phyloP scores from a whole-genome alignment of 106 monocot genomes.

The Acorus gramineus region DNA sequence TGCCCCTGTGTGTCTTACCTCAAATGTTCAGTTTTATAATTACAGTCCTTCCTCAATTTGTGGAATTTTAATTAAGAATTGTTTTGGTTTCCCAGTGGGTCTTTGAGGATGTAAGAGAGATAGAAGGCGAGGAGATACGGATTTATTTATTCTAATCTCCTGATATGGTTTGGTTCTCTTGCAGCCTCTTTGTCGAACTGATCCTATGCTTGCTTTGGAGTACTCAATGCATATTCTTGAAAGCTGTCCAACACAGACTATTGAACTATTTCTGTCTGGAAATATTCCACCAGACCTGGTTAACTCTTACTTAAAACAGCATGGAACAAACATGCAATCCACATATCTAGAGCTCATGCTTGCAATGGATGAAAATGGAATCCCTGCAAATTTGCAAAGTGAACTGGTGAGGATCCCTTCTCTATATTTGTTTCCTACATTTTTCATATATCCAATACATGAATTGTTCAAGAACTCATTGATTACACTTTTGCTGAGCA shows the following conservation, averaged over 20 bases:
- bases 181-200: conserved; percentile 83
- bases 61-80: background rate
- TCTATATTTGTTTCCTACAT: background rate
- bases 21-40: background rate
- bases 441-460: background rate
- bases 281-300: conserved; percentile 96
- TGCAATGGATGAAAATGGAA: conserved; percentile 69
- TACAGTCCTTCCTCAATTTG: background rate
- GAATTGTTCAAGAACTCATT: background rate
- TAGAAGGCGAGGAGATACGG: too few species aligned
- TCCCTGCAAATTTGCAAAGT: conserved; percentile 75
- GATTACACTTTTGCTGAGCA: conserved; percentile 19
- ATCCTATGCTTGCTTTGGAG: conserved; percentile 95
- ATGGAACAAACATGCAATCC: conserved; percentile 91
- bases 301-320: conserved; percentile 94
- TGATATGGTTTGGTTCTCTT: conserved; percentile 15
- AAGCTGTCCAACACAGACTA: conserved; percentile 90
- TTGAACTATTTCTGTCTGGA: conserved; percentile 86
- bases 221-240: conserved; percentile 81
- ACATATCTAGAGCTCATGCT: conserved; percentile 97
- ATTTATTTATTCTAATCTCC: background rate
- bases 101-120: background rate
- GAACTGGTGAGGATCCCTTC: conserved; percentile 52
- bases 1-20: background rate
- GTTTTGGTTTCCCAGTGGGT: background rate